Evolutionary conservation across 495 filamentous ascomycete species (phyloP).

Genomic region (Penicillium argentinense): DNA sequence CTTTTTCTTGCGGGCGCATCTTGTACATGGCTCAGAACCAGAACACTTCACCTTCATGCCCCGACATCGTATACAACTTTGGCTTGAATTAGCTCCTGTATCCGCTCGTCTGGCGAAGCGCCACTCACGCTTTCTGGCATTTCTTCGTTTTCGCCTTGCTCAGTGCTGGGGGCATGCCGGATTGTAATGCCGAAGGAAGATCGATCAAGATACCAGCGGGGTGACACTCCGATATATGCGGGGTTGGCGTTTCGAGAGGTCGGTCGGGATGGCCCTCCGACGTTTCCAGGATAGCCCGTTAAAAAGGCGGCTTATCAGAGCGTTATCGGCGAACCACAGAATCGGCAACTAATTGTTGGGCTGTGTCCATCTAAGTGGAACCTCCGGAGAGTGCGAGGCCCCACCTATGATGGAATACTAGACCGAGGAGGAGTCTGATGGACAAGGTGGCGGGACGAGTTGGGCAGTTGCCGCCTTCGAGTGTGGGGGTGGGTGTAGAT

Average conservation of each 20-base stretch:
- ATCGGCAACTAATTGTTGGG: too few relatives aligned
- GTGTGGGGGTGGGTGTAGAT: too few relatives aligned
- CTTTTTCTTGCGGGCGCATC: constrained; percentile 33
- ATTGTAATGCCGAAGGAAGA: neutral
- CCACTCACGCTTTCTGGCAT: constrained; percentile 28
- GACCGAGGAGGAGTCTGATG: too few relatives aligned
- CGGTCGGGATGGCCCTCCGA: constrained; percentile 20
- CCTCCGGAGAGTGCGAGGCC: too few relatives aligned
- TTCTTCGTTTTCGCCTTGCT: constrained; percentile 21
- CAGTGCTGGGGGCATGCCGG: constrained; percentile 18
- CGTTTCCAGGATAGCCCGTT: too few relatives aligned
- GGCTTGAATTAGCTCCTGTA: neutral
- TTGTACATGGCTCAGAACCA: constrained; percentile 29
- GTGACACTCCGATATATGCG: too few relatives aligned
- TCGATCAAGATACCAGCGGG: too few relatives aligned
- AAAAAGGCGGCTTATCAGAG: too few relatives aligned
- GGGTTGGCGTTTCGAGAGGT: constrained; percentile 6
- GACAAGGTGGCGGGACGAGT: too few relatives aligned
- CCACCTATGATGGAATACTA: too few relatives aligned
- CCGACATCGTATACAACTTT: constrained; percentile 36
- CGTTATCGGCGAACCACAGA: neutral
- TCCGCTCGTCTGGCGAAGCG: neutral
- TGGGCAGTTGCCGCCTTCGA: too few relatives aligned
- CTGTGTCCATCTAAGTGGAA: too few relatives aligned
- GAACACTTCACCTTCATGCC: constrained; percentile 43